Evolutionary conservation across 2,329 filamentous ascomycete species (phyloP).

Genomic region (Neofusicoccum sp.): DNA sequence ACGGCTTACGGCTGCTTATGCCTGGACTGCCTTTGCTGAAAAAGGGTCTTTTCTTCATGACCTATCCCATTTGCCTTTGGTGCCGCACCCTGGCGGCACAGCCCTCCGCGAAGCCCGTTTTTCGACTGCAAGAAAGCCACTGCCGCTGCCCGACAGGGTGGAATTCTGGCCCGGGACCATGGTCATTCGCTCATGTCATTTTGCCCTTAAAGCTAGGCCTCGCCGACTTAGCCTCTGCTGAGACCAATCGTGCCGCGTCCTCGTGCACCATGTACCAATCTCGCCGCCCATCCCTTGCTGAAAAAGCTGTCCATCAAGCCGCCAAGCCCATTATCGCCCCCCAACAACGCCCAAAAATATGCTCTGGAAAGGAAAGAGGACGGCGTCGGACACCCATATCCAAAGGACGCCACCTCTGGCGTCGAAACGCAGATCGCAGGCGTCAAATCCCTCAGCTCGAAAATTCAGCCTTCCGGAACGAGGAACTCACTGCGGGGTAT

Average conservation of each 20-base stretch:
- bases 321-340: neutral
- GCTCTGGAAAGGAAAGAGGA: neutral
- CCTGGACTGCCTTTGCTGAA: neutral
- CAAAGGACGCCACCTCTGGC: neutral
- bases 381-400: neutral
- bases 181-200: constrained; percentile 1
- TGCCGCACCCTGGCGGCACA: neutral
- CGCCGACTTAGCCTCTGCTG: neutral
- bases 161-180: neutral
- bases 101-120: neutral
- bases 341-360: neutral
- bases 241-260: neutral
- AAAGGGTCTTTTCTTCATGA: neutral
- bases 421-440: neutral
- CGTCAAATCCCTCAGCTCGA: neutral
- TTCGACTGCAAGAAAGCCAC: too few relatives aligned
- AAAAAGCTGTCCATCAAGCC: neutral
- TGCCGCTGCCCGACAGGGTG: neutral
- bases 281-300: neutral
- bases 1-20: constrained; percentile 11
- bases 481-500: neutral
- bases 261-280: neutral
- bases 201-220: neutral
- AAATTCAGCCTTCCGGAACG: neutral
- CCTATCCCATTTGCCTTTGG: neutral